Evolutionary conservation across 176 grass and related monocot genomes (phyloP).

Genomic region (Triticum monococcum): DNA sequence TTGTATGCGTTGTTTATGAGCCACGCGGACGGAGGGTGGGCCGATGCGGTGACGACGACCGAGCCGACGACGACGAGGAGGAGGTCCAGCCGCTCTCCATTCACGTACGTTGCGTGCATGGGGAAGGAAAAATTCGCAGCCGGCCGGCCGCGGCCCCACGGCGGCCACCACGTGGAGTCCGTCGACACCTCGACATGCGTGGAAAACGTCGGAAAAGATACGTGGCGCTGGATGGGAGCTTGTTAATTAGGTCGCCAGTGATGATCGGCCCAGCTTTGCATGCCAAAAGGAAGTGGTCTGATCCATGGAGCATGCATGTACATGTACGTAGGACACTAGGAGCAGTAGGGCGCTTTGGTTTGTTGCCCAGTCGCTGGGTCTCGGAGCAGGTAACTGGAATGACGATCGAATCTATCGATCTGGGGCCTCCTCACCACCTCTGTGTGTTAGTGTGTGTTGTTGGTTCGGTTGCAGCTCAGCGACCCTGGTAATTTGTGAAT

Average conservation of each 20-base stretch:
- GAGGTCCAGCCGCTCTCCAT: not conserved
- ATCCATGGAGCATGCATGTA: too few relatives aligned
- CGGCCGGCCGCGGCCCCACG: not conserved
- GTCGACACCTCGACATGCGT: not conserved
- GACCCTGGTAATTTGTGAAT: not conserved
- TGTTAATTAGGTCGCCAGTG: not conserved
- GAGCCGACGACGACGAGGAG: not conserved
- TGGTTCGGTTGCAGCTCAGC: constrained; percentile 30
- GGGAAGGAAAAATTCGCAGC: constrained; percentile 54
- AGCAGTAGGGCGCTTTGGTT: not conserved
- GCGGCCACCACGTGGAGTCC: too few relatives aligned
- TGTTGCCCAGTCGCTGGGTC: too few relatives aligned
- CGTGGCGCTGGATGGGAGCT: too few relatives aligned
- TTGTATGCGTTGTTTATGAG: constrained; percentile 1
- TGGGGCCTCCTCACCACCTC: not conserved
- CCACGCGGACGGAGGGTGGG: not conserved
- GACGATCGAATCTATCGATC: not conserved
- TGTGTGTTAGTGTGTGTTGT: not conserved
- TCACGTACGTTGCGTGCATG: constrained; percentile 73
- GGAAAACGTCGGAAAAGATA: not conserved
- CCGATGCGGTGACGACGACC: constrained; percentile 25
- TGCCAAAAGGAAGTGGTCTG: too few relatives aligned
- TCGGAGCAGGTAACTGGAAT: not conserved
- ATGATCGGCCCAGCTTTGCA: not conserved
- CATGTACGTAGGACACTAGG: too few relatives aligned